These are phyloP conservation scores for Mycena filopes DNA, from an alignment of 768 basidiomycete genomes.

Conservation along the genomic window DNA sequence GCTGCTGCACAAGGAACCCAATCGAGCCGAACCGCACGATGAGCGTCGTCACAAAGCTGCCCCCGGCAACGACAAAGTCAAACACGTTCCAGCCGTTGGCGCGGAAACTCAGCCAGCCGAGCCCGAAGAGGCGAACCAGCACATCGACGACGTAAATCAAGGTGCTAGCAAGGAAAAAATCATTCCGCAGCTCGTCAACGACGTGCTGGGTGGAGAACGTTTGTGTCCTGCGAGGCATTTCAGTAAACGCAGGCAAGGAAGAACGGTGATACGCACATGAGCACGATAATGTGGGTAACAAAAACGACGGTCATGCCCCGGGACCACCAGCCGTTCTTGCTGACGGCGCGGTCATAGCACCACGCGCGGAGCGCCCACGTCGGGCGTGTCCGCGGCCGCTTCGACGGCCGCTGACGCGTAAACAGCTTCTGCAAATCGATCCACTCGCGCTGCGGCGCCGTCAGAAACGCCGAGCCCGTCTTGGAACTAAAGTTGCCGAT, in stretches of 20 bases:
- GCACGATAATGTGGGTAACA: slow-evolving; percentile 79
- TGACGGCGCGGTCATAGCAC: slow-evolving; percentile 92
- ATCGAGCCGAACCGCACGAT: slow-evolving; percentile 66
- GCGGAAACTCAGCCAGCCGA: slow-evolving; percentile 87
- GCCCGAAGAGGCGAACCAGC: slow-evolving; percentile 78
- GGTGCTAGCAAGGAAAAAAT: slow-evolving; percentile 80
- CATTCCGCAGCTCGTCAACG: slow-evolving; percentile 67
- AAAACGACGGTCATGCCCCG: slow-evolving; percentile 82
- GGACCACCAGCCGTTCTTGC: slow-evolving; percentile 96
- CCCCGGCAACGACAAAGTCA: slow-evolving; percentile 82
- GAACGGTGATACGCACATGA: slow-evolving; percentile 70
- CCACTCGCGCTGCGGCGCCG: slow-evolving; percentile 91
- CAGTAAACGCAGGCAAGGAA: slow-evolving; percentile 8
- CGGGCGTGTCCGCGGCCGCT: slow-evolving; percentile 76
- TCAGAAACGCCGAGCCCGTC: slow-evolving; percentile 88
- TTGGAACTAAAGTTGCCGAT: slow-evolving; percentile 92
- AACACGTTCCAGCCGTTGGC: slow-evolving; percentile 96
- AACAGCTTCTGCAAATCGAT: slow-evolving; percentile 92
- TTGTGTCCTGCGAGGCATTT: slow-evolving; percentile 70
- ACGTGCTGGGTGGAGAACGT: slow-evolving; percentile 66
- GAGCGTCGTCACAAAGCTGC: slow-evolving; percentile 86
- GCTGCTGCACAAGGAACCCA: slow-evolving; percentile 67
- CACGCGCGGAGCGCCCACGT: slow-evolving; percentile 68
- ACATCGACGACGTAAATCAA: slow-evolving; percentile 83
- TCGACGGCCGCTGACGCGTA: slow-evolving; percentile 86